Evolutionary conservation across 345 rosid genomes (phyloP).

Genomic region (Eucalyptus sp.): DNA sequence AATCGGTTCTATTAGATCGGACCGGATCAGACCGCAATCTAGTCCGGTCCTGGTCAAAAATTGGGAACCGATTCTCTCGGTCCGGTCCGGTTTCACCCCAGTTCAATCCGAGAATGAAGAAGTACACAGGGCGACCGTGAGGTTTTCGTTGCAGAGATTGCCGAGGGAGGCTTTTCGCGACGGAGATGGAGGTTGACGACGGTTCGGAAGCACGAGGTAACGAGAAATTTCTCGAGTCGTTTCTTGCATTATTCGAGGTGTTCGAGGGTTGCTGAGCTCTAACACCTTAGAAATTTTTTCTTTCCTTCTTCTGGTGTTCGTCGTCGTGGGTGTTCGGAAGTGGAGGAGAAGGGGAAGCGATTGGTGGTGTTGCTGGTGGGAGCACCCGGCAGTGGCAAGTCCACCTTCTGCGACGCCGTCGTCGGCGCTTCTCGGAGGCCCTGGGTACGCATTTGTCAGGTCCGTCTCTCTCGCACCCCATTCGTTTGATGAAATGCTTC

Average conservation of each 20-base stretch:
- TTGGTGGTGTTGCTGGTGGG: slow-evolving; percentile 51
- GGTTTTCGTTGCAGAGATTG: background rate
- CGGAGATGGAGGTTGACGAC: slow-evolving; percentile 33
- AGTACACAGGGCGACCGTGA: background rate
- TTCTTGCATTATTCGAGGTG: background rate
- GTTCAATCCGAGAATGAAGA: background rate
- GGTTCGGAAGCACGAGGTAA: background rate
- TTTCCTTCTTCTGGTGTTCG: background rate
- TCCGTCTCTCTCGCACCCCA: slow-evolving; percentile 2
- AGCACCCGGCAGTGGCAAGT: slow-evolving; percentile 93
- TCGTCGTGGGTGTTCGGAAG: background rate
- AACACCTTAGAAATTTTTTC: background rate
- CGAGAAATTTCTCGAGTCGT: background rate
- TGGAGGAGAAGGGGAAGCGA: slow-evolving; percentile 26
- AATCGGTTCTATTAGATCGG: too few species aligned
- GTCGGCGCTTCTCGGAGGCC: slow-evolving; percentile 46
- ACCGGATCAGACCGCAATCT: too few species aligned
- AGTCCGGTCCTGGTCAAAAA: too few species aligned
- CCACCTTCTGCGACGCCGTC: slow-evolving; percentile 73
- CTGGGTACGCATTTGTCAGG: slow-evolving; percentile 95
- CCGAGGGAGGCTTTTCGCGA: background rate
- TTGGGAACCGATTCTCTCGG: too few species aligned
- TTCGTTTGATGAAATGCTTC: slow-evolving; percentile 29
- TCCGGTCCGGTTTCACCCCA: too few species aligned
- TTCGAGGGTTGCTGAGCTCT: background rate